Evolutionary conservation across 306 rosid species (phyloP).

Genomic region (Sophora flavescens): DNA sequence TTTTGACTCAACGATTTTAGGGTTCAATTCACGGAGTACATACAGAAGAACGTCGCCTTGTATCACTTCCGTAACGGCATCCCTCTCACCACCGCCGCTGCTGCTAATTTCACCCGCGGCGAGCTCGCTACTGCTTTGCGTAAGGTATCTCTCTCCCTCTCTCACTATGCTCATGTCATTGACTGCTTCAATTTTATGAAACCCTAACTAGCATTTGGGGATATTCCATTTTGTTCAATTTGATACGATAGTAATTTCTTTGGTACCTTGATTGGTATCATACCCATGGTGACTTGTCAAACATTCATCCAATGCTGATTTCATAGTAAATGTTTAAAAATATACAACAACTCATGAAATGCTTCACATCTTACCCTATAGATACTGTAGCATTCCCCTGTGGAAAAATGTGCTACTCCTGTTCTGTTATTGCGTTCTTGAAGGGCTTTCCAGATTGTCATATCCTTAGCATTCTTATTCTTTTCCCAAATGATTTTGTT

Average conservation of each 20-base stretch:
- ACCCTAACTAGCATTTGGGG: background rate
- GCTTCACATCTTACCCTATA: too few relatives aligned
- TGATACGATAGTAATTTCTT: too few relatives aligned
- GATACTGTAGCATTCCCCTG: background rate
- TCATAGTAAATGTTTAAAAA: too few relatives aligned
- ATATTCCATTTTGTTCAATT: too few relatives aligned
- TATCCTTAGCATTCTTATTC: background rate
- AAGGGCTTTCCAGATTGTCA: slow-evolving; percentile 18
- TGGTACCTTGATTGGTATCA: too few relatives aligned
- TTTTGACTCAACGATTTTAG: background rate
- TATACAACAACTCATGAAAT: too few relatives aligned
- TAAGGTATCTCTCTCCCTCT: slow-evolving; percentile 54
- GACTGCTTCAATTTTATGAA: background rate
- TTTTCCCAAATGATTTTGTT: background rate
- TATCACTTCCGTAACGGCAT: slow-evolving; percentile 85
- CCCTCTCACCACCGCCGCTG: slow-evolving; percentile 79
- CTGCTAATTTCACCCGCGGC: slow-evolving; percentile 83
- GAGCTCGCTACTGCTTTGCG: slow-evolving; percentile 90
- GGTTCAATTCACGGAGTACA: slow-evolving; percentile 86
- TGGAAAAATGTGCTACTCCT: background rate
- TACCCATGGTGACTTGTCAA: too few relatives aligned
- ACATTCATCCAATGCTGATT: too few relatives aligned
- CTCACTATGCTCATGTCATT: background rate
- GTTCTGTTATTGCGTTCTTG: background rate
- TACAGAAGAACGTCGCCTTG: slow-evolving; percentile 77